Evolutionary conservation across 2,329 filamentous ascomycete genomes (phyloP).

Genomic region (Hypoxylon sp.): DNA sequence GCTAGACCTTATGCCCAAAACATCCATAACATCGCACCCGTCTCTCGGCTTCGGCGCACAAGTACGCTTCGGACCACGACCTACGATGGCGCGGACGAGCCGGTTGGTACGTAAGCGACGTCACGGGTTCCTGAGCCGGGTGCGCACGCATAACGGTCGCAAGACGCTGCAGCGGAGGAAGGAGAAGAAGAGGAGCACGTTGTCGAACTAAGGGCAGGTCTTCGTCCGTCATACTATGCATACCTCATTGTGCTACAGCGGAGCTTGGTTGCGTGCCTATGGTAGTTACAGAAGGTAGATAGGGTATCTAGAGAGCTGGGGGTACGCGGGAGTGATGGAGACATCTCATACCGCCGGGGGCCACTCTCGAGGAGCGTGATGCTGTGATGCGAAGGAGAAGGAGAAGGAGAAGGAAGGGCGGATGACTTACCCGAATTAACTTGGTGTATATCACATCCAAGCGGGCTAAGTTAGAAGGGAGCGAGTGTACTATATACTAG

Average conservation of each 20-base stretch:
- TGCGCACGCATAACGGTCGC: slow-evolving; percentile 66
- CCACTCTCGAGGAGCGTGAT: not conserved
- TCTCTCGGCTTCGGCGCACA: slow-evolving; percentile 63
- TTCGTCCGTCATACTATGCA: not conserved
- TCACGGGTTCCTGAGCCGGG: slow-evolving; percentile 69
- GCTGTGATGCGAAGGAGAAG: not conserved
- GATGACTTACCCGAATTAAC: not conserved
- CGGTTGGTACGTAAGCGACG: slow-evolving; percentile 72
- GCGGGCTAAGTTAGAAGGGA: not conserved
- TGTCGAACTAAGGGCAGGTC: slow-evolving; percentile 54
- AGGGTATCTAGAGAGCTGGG: not conserved
- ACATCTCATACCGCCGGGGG: not conserved
- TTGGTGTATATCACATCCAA: not conserved
- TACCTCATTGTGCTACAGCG: no score
- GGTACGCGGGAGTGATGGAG: not conserved
- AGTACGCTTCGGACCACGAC: slow-evolving; percentile 71
- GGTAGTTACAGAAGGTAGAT: not conserved
- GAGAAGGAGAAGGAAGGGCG: not conserved
- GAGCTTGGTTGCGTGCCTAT: no score
- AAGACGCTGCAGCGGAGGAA: slow-evolving; percentile 68
- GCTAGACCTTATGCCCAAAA: slow-evolving; percentile 63
- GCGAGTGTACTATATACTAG: slow-evolving; percentile 34
- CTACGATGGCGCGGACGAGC: slow-evolving; percentile 70
- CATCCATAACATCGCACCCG: slow-evolving; percentile 67
- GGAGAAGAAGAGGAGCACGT: slow-evolving; percentile 66